These are phyloP conservation scores for Protea cynaroides DNA, from an alignment of 164 flowering plant genomes.

Conservation along the genomic window DNA sequence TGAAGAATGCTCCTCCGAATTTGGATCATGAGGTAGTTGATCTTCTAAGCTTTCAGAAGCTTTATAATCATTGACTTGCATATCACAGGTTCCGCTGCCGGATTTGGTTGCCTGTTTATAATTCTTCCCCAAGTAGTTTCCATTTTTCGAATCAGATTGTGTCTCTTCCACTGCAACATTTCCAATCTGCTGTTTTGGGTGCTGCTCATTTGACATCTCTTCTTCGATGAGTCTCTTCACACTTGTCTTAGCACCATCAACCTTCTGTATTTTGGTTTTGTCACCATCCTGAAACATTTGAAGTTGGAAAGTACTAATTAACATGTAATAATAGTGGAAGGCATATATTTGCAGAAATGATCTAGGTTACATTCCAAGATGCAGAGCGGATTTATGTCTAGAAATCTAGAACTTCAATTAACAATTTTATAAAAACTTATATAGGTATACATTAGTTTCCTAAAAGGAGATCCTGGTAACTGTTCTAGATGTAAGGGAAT, in stretches of 20 bases:
- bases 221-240: slow-evolving; percentile 78
- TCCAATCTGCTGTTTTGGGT: slow-evolving; percentile 23
- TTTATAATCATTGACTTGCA: slow-evolving; percentile 22
- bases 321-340: no score
- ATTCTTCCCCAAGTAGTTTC: slow-evolving; percentile 19
- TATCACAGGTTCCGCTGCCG: slow-evolving; percentile 29
- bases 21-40: slow-evolving; percentile 17
- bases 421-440: no score
- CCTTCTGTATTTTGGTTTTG: slow-evolving; percentile 14
- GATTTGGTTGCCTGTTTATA: slow-evolving; percentile 26
- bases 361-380: no score
- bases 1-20: slow-evolving; percentile 11
- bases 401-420: no score
- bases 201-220: slow-evolving; percentile 52
- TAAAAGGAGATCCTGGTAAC: no score
- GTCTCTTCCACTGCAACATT: slow-evolving; percentile 22
- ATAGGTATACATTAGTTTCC: no score
- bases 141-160: slow-evolving; percentile 19
- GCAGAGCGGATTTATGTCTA: no score
- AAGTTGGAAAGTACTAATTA: background rate
- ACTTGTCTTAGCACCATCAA: slow-evolving; percentile 43
- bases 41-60: slow-evolving; percentile 18
- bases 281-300: slow-evolving; percentile 36
- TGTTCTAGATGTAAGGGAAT: no score
- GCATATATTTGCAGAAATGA: no score